Evolutionary conservation across 2,329 filamentous ascomycete genomes (phyloP).

Genomic region (Lasiodiplodia sp.): DNA sequence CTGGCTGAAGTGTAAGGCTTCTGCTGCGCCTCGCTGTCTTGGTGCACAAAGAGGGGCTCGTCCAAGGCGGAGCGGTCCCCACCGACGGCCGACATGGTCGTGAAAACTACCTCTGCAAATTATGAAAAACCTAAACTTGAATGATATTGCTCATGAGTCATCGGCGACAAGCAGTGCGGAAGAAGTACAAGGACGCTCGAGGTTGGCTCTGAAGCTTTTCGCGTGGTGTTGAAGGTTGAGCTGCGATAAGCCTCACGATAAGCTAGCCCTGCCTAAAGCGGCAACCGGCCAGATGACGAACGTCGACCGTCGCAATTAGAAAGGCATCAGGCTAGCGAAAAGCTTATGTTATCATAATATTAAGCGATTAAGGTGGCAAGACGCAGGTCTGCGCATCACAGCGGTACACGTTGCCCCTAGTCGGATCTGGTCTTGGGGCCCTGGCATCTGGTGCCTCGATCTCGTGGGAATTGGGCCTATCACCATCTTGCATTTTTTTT

Average conservation of each 20-base stretch:
- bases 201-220: neutral
- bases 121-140: neutral
- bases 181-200: neutral
- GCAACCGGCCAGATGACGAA: neutral
- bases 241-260: slow-evolving; percentile 8
- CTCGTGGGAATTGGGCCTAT: neutral
- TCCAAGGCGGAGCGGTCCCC: neutral
- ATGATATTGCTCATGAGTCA: neutral
- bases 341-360: slow-evolving; percentile 1
- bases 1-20: neutral
- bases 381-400: neutral
- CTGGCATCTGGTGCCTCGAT: slow-evolving; percentile 4
- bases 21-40: neutral
- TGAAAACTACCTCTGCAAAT: neutral
- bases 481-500: neutral
- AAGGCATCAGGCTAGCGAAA: slow-evolving; percentile 7
- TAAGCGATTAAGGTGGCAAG: neutral
- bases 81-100: neutral
- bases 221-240: neutral
- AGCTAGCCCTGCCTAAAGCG: slow-evolving; percentile 11
- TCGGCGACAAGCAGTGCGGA: neutral
- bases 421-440: neutral
- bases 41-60: neutral
- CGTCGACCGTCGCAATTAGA: slow-evolving; percentile 18
- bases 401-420: slow-evolving; percentile 1